Percentiles rank a stretch among this genome's conserved stretches.
phyloP scores from a whole-genome alignment of 805 yeast genomes.

The Scheffersomyces lignosus region DNA sequence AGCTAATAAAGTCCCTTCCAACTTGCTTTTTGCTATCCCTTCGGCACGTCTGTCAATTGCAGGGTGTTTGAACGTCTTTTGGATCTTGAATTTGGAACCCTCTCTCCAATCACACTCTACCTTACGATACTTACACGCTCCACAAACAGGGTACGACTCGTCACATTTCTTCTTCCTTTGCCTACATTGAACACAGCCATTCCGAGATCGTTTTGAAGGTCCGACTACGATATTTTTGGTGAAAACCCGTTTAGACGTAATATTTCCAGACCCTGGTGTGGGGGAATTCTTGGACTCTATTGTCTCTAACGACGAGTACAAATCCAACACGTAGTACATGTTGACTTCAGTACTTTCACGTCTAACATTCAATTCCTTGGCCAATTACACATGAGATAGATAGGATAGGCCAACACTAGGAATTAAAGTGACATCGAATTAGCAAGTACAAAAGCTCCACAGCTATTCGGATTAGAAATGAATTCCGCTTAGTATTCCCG shows the following conservation, averaged over 20 bases:
- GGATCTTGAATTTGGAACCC: background rate
- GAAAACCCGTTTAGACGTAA: background rate
- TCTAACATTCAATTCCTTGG: too few species aligned
- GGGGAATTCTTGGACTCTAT: background rate
- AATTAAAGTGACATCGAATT: too few species aligned
- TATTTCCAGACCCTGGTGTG: background rate
- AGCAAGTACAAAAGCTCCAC: too few species aligned
- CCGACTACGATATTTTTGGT: background rate
- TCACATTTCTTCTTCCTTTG: constrained; percentile 6
- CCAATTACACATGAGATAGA: too few species aligned
- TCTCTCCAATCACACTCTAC: constrained; percentile 2
- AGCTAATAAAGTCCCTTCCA: too few species aligned
- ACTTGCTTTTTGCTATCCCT: too few species aligned
- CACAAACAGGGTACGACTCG: constrained; percentile 1
- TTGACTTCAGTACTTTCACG: too few species aligned
- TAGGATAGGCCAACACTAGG: too few species aligned
- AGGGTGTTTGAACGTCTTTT: too few species aligned
- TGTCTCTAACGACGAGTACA: background rate
- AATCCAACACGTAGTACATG: background rate
- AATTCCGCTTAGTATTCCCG: too few species aligned
- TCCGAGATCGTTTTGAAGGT: background rate
- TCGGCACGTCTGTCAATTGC: too few species aligned
- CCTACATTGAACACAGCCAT: constrained; percentile 1
- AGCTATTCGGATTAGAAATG: too few species aligned
- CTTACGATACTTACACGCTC: background rate